A percentile compares a stretch with the other conserved stretches of the same genome.
These are phyloP conservation scores for Butyriboletus loyo DNA, from an alignment of 768 basidiomycete species.

Conservation along the genomic window DNA sequence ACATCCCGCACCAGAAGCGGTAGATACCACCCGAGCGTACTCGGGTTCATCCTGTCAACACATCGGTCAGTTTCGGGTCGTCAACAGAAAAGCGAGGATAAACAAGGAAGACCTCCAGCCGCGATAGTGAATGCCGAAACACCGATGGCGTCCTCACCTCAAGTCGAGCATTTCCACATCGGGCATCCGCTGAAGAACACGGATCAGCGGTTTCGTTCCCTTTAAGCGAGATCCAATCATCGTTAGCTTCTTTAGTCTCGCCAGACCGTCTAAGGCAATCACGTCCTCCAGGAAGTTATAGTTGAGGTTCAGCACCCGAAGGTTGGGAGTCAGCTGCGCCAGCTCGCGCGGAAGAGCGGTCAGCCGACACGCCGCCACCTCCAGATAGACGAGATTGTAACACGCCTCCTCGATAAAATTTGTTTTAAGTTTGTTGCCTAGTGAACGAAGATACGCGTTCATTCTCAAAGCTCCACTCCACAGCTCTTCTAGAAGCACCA, in stretches of 20 bases:
- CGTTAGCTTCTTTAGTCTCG: slow-evolving; percentile 76
- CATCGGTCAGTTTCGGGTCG: slow-evolving; percentile 28
- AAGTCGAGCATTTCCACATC: slow-evolving; percentile 90
- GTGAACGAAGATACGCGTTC: slow-evolving; percentile 25
- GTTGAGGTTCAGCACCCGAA: slow-evolving; percentile 91
- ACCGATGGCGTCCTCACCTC: slow-evolving; percentile 51
- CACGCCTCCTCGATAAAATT: slow-evolving; percentile 70
- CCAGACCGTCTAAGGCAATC: slow-evolving; percentile 64
- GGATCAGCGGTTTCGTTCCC: slow-evolving; percentile 70
- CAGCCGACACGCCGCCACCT: slow-evolving; percentile 84
- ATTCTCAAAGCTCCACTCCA: slow-evolving; percentile 16
- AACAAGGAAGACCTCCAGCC: background rate
- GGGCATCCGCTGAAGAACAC: slow-evolving; percentile 64
- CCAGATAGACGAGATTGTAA: slow-evolving; percentile 89
- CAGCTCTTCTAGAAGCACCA: slow-evolving; percentile 11
- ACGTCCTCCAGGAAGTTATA: slow-evolving; percentile 92
- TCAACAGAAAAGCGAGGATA: slow-evolving; percentile 2
- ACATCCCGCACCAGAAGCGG: slow-evolving; percentile 75
- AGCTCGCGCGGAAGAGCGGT: slow-evolving; percentile 69
- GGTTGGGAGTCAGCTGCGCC: slow-evolving; percentile 68
- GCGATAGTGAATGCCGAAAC: slow-evolving; percentile 5
- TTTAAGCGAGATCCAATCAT: slow-evolving; percentile 82
- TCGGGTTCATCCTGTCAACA: slow-evolving; percentile 82
- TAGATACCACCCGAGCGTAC: slow-evolving; percentile 93
- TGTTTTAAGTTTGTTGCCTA: slow-evolving; percentile 68